A percentile compares a stretch with the other conserved stretches of the same genome.
phyloP scores from a whole-genome alignment of 139 green algal genomes.

The Chlamydomonas incerta region DNA sequence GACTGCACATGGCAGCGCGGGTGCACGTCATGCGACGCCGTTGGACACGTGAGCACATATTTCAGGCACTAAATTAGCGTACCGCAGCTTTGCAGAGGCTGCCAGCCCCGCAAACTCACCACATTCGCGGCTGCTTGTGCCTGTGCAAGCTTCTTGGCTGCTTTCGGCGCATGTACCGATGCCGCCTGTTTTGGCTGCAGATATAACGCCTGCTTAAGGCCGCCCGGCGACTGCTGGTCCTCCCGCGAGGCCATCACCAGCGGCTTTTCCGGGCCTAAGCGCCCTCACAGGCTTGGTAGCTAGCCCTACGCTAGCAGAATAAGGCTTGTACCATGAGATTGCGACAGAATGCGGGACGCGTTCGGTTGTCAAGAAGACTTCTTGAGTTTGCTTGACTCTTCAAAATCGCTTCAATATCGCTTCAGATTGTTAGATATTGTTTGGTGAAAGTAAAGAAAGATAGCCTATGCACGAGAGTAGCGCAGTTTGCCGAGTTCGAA shows the following conservation, averaged over 20 bases:
- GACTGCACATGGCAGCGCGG: conserved; percentile 1
- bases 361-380: no score
- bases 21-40: not conserved
- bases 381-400: no score
- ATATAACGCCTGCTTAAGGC: conserved; percentile 44
- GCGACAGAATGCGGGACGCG: no score
- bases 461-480: no score
- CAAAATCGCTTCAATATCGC: no score
- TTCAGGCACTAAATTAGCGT: not conserved
- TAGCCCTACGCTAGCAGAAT: no score
- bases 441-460: no score
- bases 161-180: conserved; percentile 39
- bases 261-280: not conserved
- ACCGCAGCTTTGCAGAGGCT: not conserved
- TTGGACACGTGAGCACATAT: no score
- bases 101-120: not conserved
- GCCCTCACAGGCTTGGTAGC: no score
- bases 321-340: no score
- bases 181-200: conserved; percentile 20
- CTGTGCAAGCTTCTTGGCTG: conserved; percentile 45
- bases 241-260: conserved; percentile 15
- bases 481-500: no score
- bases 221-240: conserved; percentile 8
- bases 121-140: conserved; percentile 29
- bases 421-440: no score